These are phyloP conservation scores for Colletotrichum zoysiae DNA, from an alignment of 2,329 filamentous ascomycete genomes.

Conservation along the genomic window DNA sequence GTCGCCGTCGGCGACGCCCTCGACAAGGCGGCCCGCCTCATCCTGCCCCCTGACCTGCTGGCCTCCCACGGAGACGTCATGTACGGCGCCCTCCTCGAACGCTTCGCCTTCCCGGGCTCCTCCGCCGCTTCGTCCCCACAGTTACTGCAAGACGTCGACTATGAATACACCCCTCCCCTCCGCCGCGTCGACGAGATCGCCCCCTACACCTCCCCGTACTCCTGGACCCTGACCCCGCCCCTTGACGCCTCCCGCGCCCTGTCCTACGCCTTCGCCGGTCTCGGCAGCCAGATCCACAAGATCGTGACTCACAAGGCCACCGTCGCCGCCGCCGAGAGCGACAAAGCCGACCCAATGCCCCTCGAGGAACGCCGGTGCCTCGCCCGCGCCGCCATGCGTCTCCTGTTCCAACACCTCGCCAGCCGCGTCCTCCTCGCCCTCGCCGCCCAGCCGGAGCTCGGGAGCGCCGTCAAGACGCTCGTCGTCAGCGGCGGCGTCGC, in stretches of 20 bases:
- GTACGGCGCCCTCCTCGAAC: constrained; percentile 84
- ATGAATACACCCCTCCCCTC: constrained; percentile 69
- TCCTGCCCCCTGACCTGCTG: constrained; percentile 75
- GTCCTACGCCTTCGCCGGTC: constrained; percentile 80
- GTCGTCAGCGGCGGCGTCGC: constrained; percentile 94
- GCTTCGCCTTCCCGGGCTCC: constrained; percentile 76
- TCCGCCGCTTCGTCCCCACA: constrained; percentile 12
- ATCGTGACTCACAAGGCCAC: constrained; percentile 56
- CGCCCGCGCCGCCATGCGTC: constrained; percentile 79
- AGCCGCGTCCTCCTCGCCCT: constrained; percentile 80
- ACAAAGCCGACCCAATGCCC: constrained; percentile 53
- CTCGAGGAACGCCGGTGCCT: constrained; percentile 75
- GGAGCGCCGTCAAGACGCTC: constrained; percentile 66
- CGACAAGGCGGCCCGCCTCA: constrained; percentile 85
- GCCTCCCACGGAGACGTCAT: constrained; percentile 71
- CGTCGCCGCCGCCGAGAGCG: constrained; percentile 19
- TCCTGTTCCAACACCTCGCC: constrained; percentile 89
- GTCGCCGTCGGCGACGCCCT: constrained; percentile 91
- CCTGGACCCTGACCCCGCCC: constrained; percentile 78
- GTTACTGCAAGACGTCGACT: constrained; percentile 44
- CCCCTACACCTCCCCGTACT: constrained; percentile 53
- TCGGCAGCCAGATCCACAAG: constrained; percentile 74
- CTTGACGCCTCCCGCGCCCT: constrained; percentile 69
- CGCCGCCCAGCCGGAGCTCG: constrained; percentile 48
- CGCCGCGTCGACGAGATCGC: constrained; percentile 70